These are phyloP conservation scores for Caryocar brasiliense DNA, from an alignment of 441 rosid species.

Conservation along the genomic window DNA sequence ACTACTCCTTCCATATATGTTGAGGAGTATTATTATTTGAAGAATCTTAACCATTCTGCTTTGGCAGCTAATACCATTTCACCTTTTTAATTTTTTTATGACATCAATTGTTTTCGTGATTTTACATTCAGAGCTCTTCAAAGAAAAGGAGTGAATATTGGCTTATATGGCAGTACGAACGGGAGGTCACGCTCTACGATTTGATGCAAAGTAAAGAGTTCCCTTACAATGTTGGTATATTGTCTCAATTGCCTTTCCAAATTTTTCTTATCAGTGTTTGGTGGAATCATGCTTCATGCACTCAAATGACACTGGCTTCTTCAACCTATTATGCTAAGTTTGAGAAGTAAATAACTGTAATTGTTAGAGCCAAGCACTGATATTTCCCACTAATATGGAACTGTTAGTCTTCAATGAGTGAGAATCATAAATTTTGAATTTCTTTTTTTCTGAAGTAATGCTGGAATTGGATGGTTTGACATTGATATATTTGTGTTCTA, in stretches of 20 bases:
- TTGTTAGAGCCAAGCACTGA: background rate
- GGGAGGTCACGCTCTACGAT: constrained; percentile 66
- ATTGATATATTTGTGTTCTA: background rate
- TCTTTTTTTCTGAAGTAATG: background rate
- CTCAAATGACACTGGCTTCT: background rate
- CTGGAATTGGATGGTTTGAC: background rate
- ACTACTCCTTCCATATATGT: constrained; percentile 20
- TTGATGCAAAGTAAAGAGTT: constrained; percentile 80
- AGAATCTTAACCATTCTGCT: constrained; percentile 9
- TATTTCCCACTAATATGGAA: background rate
- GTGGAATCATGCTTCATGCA: background rate
- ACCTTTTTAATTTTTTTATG: background rate
- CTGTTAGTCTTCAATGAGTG: background rate
- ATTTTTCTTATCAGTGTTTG: background rate
- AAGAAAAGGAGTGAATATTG: constrained; percentile 79
- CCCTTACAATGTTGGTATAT: constrained; percentile 71
- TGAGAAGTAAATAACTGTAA: background rate
- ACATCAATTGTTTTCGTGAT: constrained; percentile 14
- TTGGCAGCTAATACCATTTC: background rate
- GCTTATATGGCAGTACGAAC: constrained; percentile 83
- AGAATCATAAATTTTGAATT: background rate
- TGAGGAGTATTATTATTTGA: constrained; percentile 15
- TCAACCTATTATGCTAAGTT: background rate
- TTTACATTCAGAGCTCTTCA: constrained; percentile 49
- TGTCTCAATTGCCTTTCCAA: constrained; percentile 11